These are phyloP conservation scores for Camellia oleifera DNA, from an alignment of 179 eudicot species.

Conservation along the genomic window DNA sequence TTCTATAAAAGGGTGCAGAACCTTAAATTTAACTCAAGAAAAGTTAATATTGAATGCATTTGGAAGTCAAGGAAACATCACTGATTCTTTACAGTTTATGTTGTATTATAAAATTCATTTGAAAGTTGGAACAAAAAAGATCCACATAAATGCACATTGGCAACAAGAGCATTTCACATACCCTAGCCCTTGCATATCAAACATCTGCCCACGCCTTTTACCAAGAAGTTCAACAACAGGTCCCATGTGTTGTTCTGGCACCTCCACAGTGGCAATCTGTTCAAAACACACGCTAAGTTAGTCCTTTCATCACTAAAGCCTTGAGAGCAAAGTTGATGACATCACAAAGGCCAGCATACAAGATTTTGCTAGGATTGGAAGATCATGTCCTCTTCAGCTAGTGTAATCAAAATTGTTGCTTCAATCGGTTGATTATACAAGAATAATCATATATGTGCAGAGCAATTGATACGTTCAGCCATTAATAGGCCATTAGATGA, in stretches of 20 bases:
- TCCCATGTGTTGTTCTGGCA: slow-evolving; percentile 89
- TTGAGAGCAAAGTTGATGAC: neutral
- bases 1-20: neutral
- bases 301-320: neutral
- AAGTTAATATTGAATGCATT: neutral
- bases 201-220: slow-evolving; percentile 95
- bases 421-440: neutral
- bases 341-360: neutral
- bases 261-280: slow-evolving; percentile 96
- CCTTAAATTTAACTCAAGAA: neutral
- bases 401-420: neutral
- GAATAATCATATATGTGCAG: neutral
- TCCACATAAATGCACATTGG: neutral
- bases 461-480: neutral
- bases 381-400: slow-evolving; percentile 1
- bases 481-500: neutral
- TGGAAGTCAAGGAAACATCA: neutral
- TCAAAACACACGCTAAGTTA: slow-evolving; percentile 13
- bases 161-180: slow-evolving; percentile 23
- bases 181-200: slow-evolving; percentile 94
- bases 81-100: neutral
- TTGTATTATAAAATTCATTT: neutral
- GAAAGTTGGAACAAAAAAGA: neutral
- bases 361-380: neutral
- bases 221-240: slow-evolving; percentile 97